phyloP scores from a whole-genome alignment of 202 grass and related monocot genomes.

The Musa balbisiana region DNA sequence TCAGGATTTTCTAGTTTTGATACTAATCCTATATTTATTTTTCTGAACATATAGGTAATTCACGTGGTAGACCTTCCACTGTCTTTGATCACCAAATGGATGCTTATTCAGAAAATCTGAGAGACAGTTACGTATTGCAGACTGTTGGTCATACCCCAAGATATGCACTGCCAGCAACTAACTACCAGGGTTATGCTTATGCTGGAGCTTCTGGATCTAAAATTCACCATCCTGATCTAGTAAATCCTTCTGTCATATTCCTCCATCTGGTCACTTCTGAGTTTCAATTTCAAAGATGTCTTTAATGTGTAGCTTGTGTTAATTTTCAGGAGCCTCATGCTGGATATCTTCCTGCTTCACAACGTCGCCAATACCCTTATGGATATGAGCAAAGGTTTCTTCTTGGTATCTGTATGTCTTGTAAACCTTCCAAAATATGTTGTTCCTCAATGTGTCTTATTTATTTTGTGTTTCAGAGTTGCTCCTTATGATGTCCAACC shows the following conservation, averaged over 20 bases:
- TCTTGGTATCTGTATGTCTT: neutral
- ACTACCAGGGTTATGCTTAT: slow-evolving; percentile 22
- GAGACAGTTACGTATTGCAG: slow-evolving; percentile 11
- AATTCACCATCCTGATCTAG: slow-evolving; percentile 45
- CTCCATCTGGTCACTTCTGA: neutral
- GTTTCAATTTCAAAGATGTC: slow-evolving; percentile 11
- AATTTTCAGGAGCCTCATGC: slow-evolving; percentile 68
- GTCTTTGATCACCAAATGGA: slow-evolving; percentile 7
- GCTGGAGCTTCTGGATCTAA: slow-evolving; percentile 46
- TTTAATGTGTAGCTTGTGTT: slow-evolving; percentile 28
- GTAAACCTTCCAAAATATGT: neutral
- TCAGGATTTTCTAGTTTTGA: neutral
- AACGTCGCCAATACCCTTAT: slow-evolving; percentile 28
- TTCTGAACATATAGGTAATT: slow-evolving; percentile 28
- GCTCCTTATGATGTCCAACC: slow-evolving; percentile 6
- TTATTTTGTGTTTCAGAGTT: slow-evolving; percentile 7
- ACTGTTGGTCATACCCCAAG: slow-evolving; percentile 17
- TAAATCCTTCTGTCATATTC: slow-evolving; percentile 27
- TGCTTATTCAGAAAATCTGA: slow-evolving; percentile 9
- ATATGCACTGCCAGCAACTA: slow-evolving; percentile 22
- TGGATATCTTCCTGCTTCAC: slow-evolving; percentile 45
- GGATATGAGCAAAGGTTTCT: slow-evolving; percentile 33
- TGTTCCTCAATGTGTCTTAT: neutral
- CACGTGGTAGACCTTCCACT: slow-evolving; percentile 23
- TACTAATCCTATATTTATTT: neutral